Base-by-base conservation (phyloP, 805 yeast species). In the Wickerhamiella slavikovae region DNA sequence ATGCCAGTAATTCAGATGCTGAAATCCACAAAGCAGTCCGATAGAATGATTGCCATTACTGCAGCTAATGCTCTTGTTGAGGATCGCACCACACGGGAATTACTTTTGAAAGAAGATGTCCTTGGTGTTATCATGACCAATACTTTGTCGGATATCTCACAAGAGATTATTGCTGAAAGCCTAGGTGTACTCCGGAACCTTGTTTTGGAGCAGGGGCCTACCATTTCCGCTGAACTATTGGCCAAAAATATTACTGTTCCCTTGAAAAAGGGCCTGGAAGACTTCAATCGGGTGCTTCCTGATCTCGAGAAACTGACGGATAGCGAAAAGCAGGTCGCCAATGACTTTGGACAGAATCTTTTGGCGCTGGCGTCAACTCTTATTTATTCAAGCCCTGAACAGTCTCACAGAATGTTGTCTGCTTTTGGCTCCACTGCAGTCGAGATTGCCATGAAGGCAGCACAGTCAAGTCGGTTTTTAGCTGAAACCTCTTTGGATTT, bases 121-220 rank as follows among this genome's bases (percentile, higher is more conserved):
- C 60, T 83, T 8, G 67, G 68, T 24, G 60, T 66, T 2, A 45
- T 82, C 1, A 39, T 80, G 51, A 70, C 71, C 15, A 69, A 71
- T 35, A 58, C 71, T 18, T 49, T 83, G 15, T 66, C 64, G 26
- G 93, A 79, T 45, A 45, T 61, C 14, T 62, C 72, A 38, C 71
- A 70, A 32, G 93, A 80, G 39, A 67, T 79, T 26, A 73, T 77
- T 13, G 75, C 76, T 14, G 91, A 76, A 42, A 61, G 85, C 1
- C 72, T 68, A 41, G 95, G 93, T 1, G 55, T 85, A 15, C 54
- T 89, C 37, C 64, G 93, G 47, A 80, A 76, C 45, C 45, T 85
- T 32, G 72, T 75, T 3, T 59, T 79, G 30, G 93, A 79, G 44
- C 93, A 82, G 51, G 95, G 94, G 64, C 67, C 14, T 68, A 66